Percentiles rank a stretch among this genome's conserved stretches.
phyloP scores from a whole-genome alignment of 306 rosid genomes.

The Castanea sativa region DNA sequence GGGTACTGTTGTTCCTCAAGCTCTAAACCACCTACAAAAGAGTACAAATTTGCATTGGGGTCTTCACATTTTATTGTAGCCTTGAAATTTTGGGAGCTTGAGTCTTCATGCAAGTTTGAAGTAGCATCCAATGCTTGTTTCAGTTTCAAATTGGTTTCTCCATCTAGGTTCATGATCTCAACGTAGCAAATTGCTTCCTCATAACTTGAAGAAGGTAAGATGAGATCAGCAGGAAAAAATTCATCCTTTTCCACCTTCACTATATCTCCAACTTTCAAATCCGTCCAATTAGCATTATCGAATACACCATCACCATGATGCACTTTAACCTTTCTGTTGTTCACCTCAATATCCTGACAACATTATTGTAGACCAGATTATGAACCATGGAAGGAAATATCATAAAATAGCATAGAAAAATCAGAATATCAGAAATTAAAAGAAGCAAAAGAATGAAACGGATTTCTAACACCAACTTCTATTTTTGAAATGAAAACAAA shows the following conservation, averaged over 20 bases:
- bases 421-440: not conserved
- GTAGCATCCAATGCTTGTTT: constrained; percentile 78
- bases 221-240: constrained; percentile 92
- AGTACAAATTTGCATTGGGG: constrained; percentile 90
- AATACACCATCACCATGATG: constrained; percentile 62
- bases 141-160: constrained; percentile 87
- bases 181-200: constrained; percentile 74
- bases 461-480: not conserved
- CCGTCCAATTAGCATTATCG: constrained; percentile 72
- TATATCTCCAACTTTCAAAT: constrained; percentile 83
- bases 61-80: constrained; percentile 84
- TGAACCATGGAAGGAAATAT: not conserved
- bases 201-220: constrained; percentile 71
- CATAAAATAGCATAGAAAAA: constrained; percentile 10
- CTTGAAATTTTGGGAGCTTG: constrained; percentile 57
- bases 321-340: constrained; percentile 79
- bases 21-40: constrained; percentile 75
- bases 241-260: constrained; percentile 91
- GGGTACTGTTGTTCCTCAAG: constrained; percentile 64
- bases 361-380: constrained; percentile 33
- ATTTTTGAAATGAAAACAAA: not conserved
- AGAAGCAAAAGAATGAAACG: not conserved
- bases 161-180: constrained; percentile 71
- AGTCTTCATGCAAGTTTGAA: constrained; percentile 67
- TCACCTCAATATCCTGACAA: constrained; percentile 83